These are phyloP conservation scores for Leccinum subgranulosum DNA, from an alignment of 768 basidiomycete species.

Conservation along the genomic window DNA sequence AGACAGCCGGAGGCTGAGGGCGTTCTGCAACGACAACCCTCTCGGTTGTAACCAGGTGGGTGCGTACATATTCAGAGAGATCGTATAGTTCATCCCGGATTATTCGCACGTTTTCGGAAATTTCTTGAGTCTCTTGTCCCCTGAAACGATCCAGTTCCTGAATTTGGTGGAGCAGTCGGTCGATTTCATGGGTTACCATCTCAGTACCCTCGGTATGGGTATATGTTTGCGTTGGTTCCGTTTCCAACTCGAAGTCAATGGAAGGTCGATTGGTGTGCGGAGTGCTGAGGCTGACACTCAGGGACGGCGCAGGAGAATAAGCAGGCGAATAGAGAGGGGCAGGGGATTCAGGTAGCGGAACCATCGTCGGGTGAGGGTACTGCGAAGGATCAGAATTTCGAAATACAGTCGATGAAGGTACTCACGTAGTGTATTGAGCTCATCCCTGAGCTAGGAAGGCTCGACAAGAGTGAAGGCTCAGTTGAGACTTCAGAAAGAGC, in stretches of 20 bases:
- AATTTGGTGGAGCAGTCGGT: constrained; percentile 49
- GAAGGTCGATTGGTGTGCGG: constrained; percentile 49
- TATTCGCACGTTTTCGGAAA: constrained; percentile 64
- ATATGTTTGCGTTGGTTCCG: constrained; percentile 36
- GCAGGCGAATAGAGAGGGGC: constrained; percentile 29
- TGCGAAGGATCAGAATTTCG: constrained; percentile 8
- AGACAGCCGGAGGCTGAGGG: constrained; percentile 16
- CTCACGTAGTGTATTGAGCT: constrained; percentile 35
- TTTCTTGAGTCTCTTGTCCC: constrained; percentile 59
- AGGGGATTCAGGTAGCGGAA: constrained; percentile 25
- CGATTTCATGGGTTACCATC: constrained; percentile 49
- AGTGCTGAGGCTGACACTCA: constrained; percentile 49
- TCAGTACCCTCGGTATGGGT: constrained; percentile 38
- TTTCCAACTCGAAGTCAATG: constrained; percentile 43
- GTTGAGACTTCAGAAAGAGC: constrained; percentile 42
- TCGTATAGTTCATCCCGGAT: constrained; percentile 69
- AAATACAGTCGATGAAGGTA: constrained; percentile 4
- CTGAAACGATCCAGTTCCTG: constrained; percentile 64
- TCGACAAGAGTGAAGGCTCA: constrained; percentile 56
- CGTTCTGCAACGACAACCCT: constrained; percentile 12
- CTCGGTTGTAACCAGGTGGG: constrained; percentile 28
- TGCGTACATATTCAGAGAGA: constrained; percentile 55
- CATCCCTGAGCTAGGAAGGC: constrained; percentile 27
- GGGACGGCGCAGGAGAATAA: constrained; percentile 40
- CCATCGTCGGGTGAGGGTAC: constrained; percentile 32